Evolutionary conservation across 2,329 filamentous ascomycete species (phyloP).

Genomic region (Talaromyces pinophilus): DNA sequence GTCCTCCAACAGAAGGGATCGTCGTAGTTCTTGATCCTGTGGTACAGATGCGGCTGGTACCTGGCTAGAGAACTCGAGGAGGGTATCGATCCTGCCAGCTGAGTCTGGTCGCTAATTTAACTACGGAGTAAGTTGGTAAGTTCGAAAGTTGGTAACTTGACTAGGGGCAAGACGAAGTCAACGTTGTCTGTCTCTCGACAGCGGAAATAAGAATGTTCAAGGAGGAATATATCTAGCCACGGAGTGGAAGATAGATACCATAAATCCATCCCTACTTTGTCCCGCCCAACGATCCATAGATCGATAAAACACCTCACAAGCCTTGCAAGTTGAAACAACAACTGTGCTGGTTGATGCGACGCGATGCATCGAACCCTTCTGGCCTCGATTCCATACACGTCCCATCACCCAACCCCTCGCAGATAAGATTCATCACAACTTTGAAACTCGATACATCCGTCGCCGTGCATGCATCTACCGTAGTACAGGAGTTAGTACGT

Average conservation of each 20-base stretch:
- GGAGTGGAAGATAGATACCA: background rate
- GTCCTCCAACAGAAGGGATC: conserved; percentile 1
- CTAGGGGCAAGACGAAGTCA: too few relatives aligned
- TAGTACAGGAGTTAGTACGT: background rate
- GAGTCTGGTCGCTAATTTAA: background rate
- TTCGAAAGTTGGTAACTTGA: too few relatives aligned
- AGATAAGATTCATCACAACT: background rate
- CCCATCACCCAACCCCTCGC: background rate
- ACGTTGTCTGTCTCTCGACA: background rate
- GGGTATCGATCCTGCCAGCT: background rate
- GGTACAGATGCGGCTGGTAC: background rate
- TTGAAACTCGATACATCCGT: background rate
- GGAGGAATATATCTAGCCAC: background rate
- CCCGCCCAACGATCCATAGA: background rate
- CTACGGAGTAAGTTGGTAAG: too few relatives aligned
- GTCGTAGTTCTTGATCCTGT: background rate
- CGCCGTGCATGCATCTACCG: background rate
- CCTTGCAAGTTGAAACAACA: background rate
- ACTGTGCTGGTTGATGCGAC: background rate
- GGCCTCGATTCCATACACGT: background rate
- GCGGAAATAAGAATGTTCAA: background rate
- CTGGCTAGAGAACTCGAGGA: background rate
- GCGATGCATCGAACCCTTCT: background rate
- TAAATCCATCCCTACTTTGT: background rate
- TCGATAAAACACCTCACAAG: background rate